Evolutionary conservation across 2,329 filamentous ascomycete species (phyloP), one percentile per base, ranked within the genome.

Genomic region (Sphaerulina musiva): DNA sequence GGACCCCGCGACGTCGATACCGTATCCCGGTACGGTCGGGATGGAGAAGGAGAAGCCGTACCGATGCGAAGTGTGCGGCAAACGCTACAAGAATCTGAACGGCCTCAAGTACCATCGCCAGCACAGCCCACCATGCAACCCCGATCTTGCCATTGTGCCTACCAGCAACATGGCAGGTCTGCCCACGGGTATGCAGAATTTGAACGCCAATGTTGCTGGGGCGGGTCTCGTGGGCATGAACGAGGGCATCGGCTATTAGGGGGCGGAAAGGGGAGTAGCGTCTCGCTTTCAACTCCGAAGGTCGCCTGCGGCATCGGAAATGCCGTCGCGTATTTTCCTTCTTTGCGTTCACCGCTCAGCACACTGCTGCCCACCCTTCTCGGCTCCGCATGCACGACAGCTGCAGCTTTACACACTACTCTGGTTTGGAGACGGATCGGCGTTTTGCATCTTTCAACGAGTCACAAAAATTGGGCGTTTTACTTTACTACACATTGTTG

Each of bases 11-110:
- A 97, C 93, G 0, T 93, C 88, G 29, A 82, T 89, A 1, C 93
- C 93, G 0, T 98, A 97, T 62, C 93, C 93, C 0, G 93, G 93
- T 32, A 97, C 93, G 1, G 78, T 95, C 36, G 93, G 93, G n/a
- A 98, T 98, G 93, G 93, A 98, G 74, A 98, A 97, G 72, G 92
- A 97, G 76, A 98, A 98, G 76, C 93, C 93, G 2, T 97, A 97
- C 71, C 91, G 91, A 68, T 98, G 93, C 72, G 91, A 97, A 61
- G 86, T 90, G 9, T 98, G 93, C 69, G 91, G 92, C 66, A 98
- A 98, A 77, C 87, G 93, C 49, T 98, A 98, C 76, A 98, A 98
- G 83, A 98, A 98, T 69, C 73, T 98, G 57, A 98, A 98, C 72
- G 93, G 93, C 6, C 81, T 98, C 59, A 98, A 98, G 83, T 98